Conservation (phyloP, 2,329 filamentous ascomycete species). For the Fusarium poae region DNA sequence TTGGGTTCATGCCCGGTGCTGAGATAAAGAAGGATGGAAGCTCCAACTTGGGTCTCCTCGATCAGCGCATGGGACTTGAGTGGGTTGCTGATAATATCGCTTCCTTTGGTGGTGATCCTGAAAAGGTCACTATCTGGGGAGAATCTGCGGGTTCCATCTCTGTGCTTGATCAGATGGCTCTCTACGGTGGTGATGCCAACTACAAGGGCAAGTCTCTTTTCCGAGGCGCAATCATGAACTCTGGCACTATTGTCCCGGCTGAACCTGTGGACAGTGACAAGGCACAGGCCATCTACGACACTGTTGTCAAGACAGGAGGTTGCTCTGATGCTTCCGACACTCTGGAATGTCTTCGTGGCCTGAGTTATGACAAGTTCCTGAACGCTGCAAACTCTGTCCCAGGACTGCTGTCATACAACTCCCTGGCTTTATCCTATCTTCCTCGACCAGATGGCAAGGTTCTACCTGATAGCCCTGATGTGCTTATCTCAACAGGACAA, state of each 20-base stretch:
- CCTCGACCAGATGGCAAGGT: conserved; percentile 78
- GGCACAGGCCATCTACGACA: conserved; percentile 74
- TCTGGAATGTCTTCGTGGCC: conserved; percentile 73
- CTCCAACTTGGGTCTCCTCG: conserved; percentile 77
- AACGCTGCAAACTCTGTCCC: conserved; percentile 78
- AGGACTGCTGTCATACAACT: conserved; percentile 73
- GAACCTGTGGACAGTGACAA: conserved; percentile 75
- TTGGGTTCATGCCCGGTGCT: conserved; percentile 78
- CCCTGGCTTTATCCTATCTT: conserved; percentile 78
- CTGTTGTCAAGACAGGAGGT: conserved; percentile 70
- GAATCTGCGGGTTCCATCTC: conserved; percentile 80
- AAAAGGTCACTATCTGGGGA: conserved; percentile 85
- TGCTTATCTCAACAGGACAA: conserved; percentile 64
- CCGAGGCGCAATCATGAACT: conserved; percentile 83
- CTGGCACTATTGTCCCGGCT: conserved; percentile 72
- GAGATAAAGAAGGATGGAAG: conserved; percentile 76
- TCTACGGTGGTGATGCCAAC: conserved; percentile 78
- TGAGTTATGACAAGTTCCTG: conserved; percentile 72
- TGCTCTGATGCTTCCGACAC: conserved; percentile 70
- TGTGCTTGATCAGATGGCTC: conserved; percentile 79
- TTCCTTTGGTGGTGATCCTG: conserved; percentile 81
- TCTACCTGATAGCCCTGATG: conserved; percentile 73
- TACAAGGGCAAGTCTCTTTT: conserved; percentile 83
- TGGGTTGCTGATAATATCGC: conserved; percentile 85
- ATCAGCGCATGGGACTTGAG: conserved; percentile 78